Evolutionary conservation across 441 rosid species (phyloP).

Genomic region (Metrosideros polymorpha): DNA sequence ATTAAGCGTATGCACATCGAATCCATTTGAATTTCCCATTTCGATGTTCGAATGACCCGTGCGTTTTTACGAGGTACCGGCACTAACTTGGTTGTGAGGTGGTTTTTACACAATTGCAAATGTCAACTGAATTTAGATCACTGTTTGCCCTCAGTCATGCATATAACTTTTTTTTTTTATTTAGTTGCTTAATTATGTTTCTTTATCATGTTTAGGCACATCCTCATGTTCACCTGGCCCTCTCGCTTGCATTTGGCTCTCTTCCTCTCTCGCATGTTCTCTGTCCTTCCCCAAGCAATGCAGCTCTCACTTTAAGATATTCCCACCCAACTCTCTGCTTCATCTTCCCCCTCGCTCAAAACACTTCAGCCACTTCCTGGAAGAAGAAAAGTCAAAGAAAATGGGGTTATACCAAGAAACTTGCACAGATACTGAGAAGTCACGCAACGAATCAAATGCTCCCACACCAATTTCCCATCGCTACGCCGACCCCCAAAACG

Average conservation of each 20-base stretch:
- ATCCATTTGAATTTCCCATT: not conserved
- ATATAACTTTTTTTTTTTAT: not conserved
- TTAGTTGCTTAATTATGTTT: not conserved
- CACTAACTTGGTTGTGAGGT: not conserved
- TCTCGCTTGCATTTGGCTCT: not conserved
- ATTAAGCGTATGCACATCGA: not conserved
- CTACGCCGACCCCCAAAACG: slow-evolving; percentile 21
- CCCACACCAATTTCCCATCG: slow-evolving; percentile 24
- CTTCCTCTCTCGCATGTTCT: not conserved
- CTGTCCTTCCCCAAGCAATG: not conserved
- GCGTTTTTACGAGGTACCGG: no score
- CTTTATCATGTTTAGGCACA: not conserved
- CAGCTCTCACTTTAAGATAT: not conserved
- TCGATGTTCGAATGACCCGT: not conserved
- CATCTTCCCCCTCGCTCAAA: not conserved
- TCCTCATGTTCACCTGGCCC: not conserved
- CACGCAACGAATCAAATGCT: slow-evolving; percentile 17
- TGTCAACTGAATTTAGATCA: not conserved
- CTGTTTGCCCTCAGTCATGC: not conserved
- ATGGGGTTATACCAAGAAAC: slow-evolving; percentile 44
- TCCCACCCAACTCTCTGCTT: not conserved
- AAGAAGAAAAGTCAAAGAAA: not conserved
- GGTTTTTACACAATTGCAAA: not conserved
- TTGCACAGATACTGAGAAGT: slow-evolving; percentile 18
- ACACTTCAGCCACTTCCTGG: not conserved